Percentiles rank a stretch among this genome's conserved stretches.
Evolutionary conservation across 257 asterid genomes (phyloP).

Genomic region (Solanum okadae): DNA sequence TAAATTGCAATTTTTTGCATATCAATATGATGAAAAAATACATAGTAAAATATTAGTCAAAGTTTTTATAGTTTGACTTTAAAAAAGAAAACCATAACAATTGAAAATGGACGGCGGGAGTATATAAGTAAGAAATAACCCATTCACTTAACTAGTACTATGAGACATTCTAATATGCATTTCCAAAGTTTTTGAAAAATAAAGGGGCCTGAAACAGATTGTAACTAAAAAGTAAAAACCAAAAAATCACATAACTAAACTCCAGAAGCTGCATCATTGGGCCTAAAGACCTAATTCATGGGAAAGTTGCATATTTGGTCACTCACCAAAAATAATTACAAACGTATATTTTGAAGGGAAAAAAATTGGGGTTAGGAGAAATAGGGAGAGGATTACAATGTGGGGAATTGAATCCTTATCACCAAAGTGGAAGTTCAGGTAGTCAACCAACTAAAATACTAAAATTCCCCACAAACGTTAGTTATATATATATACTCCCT

Average conservation of each 20-base stretch:
- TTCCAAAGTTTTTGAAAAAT: background rate
- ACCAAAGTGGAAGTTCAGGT: too few species aligned
- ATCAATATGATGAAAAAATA: too few species aligned
- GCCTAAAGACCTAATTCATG: background rate
- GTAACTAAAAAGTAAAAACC: background rate
- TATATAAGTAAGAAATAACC: background rate
- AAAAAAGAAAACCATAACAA: too few species aligned
- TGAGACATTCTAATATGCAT: background rate
- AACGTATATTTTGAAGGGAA: too few species aligned
- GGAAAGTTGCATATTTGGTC: background rate
- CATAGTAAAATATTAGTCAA: too few species aligned
- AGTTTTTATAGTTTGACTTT: too few species aligned
- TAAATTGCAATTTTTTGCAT: too few species aligned
- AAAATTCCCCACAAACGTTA: background rate
- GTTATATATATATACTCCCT: background rate
- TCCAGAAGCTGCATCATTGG: background rate
- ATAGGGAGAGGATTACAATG: too few species aligned
- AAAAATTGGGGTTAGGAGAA: too few species aligned
- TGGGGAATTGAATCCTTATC: too few species aligned
- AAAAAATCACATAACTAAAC: background rate
- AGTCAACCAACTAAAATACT: too few species aligned
- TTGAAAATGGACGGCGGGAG: too few species aligned
- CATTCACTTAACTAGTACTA: background rate
- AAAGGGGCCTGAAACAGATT: background rate
- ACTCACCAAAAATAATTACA: background rate